A percentile compares a stretch with the other conserved stretches of the same genome.
These are phyloP conservation scores for Daldinia sp. DNA, from an alignment of 2,329 filamentous ascomycete species.

Conservation along the genomic window DNA sequence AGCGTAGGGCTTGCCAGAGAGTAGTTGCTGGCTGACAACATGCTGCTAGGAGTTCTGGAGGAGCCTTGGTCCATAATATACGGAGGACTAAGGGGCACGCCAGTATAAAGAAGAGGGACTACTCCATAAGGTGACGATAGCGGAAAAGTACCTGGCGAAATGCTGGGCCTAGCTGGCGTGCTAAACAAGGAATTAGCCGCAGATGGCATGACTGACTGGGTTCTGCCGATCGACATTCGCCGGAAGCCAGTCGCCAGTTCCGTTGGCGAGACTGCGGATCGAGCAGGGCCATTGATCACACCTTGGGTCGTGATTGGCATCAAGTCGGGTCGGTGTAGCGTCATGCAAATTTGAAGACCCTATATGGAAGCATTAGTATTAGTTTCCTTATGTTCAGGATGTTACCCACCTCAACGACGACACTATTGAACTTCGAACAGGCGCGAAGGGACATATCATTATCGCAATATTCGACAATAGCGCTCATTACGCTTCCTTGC, in stretches of 20 bases:
- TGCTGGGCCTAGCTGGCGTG: conserved; percentile 38
- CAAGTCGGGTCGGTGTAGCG: conserved; percentile 44
- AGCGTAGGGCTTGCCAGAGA: conserved; percentile 41
- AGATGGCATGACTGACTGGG: conserved; percentile 36
- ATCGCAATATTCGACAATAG: conserved; percentile 63
- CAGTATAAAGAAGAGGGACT: conserved; percentile 50
- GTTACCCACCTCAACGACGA: conserved; percentile 49
- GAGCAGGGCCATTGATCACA: conserved; percentile 35
- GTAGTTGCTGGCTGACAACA: conserved; percentile 43
- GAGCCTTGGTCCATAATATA: conserved; percentile 49
- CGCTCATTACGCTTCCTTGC: conserved; percentile 55
- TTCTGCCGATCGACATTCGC: conserved; percentile 41
- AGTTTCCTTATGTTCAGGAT: neutral
- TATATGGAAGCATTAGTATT: conserved; percentile 21
- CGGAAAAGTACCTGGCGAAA: conserved; percentile 38
- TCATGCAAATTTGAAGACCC: conserved; percentile 44
- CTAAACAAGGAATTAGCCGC: conserved; percentile 38
- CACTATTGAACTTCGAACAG: conserved; percentile 52
- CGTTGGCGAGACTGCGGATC: conserved; percentile 34
- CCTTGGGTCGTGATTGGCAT: conserved; percentile 31
- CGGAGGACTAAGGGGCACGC: conserved; percentile 45
- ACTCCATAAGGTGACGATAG: conserved; percentile 48
- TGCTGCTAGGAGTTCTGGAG: conserved; percentile 41
- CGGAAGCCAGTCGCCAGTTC: conserved; percentile 42
- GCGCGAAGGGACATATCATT: conserved; percentile 54